These are phyloP conservation scores for Phlebiopsis gigantea DNA, from an alignment of 768 basidiomycete genomes.

Conservation along the genomic window DNA sequence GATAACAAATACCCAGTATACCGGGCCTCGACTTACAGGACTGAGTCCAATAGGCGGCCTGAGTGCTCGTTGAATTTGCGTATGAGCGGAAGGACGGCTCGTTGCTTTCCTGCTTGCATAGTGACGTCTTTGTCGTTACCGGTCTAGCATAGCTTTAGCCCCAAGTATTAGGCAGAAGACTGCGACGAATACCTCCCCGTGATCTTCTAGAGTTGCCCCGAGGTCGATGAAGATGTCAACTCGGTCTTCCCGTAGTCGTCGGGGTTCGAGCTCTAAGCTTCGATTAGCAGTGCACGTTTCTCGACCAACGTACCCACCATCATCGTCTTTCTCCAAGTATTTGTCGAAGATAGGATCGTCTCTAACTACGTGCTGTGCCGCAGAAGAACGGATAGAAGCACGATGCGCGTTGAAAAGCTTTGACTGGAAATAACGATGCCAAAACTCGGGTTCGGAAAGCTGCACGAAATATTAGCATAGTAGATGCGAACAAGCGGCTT, in stretches of 20 bases:
- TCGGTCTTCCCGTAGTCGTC: conserved; percentile 54
- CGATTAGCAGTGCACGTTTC: too few species aligned
- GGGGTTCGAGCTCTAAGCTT: conserved; percentile 82
- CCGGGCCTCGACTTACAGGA: conserved; percentile 44
- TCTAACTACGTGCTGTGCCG: conserved; percentile 77
- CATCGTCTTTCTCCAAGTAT: conserved; percentile 94
- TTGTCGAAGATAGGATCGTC: conserved; percentile 93
- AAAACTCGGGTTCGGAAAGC: conserved; percentile 90
- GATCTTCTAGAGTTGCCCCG: conserved; percentile 86
- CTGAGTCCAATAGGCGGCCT: conserved; percentile 77
- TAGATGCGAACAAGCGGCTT: neutral
- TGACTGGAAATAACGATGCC: conserved; percentile 95
- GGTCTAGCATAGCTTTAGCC: conserved; percentile 41
- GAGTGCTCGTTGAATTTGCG: conserved; percentile 98
- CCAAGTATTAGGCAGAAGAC: neutral
- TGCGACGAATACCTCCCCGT: conserved; percentile 58
- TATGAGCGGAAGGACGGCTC: conserved; percentile 85
- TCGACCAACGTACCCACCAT: conserved; percentile 64
- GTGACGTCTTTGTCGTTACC: conserved; percentile 89
- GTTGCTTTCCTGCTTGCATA: conserved; percentile 92
- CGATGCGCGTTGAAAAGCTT: conserved; percentile 94
- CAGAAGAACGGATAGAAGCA: conserved; percentile 85
- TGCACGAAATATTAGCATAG: conserved; percentile 27
- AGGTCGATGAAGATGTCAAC: conserved; percentile 82
- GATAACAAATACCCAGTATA: neutral